phyloP scores from a whole-genome alignment of 176 grass and related monocot genomes.

The Cenchrus americanus region DNA sequence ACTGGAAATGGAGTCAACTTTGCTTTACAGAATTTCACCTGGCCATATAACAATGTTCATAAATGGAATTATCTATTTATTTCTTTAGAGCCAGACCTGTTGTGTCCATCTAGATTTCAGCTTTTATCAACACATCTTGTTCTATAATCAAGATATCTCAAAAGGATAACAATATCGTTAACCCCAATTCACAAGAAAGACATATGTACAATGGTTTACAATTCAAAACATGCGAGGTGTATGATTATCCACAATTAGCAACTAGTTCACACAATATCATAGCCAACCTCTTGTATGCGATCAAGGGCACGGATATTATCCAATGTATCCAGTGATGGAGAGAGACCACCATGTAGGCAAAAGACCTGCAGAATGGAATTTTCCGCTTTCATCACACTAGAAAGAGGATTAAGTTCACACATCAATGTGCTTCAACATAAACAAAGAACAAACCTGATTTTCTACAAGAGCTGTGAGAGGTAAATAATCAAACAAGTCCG shows the following conservation, averaged over 20 bases:
- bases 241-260: slow-evolving; percentile 29
- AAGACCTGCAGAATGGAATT: slow-evolving; percentile 65
- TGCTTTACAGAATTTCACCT: neutral
- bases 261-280: neutral
- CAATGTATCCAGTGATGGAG: slow-evolving; percentile 96
- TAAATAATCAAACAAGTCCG: slow-evolving; percentile 99
- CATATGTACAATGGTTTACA: slow-evolving; percentile 15
- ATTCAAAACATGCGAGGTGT: neutral
- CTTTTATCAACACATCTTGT: neutral
- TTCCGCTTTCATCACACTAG: slow-evolving; percentile 16
- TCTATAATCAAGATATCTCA: slow-evolving; percentile 22
- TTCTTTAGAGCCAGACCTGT: neutral
- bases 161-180: neutral
- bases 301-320: slow-evolving; percentile 94
- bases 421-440: slow-evolving; percentile 1
- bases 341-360: slow-evolving; percentile 97
- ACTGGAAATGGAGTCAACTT: neutral
- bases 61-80: neutral
- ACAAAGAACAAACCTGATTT: slow-evolving; percentile 76
- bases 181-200: slow-evolving; percentile 9
- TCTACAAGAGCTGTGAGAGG: slow-evolving; percentile 99
- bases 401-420: slow-evolving; percentile 8
- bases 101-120: slow-evolving; percentile 16
- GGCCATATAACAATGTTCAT: neutral
- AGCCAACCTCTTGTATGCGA: slow-evolving; percentile 91